These are phyloP conservation scores for Mangifera indica DNA, from an alignment of 345 rosid species.

Conservation along the genomic window DNA sequence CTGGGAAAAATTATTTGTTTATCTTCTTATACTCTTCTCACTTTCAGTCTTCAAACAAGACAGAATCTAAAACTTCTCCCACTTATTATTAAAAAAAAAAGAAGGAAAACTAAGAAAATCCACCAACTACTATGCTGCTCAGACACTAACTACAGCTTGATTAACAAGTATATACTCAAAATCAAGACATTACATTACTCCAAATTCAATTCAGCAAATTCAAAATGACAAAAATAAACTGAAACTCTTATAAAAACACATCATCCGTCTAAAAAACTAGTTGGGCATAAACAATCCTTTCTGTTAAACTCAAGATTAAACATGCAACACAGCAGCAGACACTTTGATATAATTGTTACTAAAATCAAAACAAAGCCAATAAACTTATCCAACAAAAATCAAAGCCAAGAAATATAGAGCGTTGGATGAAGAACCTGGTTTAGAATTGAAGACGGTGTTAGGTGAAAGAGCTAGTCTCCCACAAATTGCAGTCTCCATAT, in stretches of 20 bases:
- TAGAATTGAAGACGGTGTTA: constrained; percentile 52
- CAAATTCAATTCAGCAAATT: too few relatives aligned
- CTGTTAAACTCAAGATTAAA: not conserved
- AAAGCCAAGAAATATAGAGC: too few relatives aligned
- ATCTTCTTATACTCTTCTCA: not conserved
- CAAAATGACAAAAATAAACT: not conserved
- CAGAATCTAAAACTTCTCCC: not conserved
- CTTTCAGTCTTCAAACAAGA: not conserved
- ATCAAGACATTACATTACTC: too few relatives aligned
- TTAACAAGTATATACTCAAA: too few relatives aligned
- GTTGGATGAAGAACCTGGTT: constrained; percentile 42
- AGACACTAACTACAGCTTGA: too few relatives aligned
- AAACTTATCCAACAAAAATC: too few relatives aligned
- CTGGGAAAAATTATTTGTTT: not conserved
- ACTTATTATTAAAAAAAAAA: too few relatives aligned
- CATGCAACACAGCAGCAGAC: not conserved
- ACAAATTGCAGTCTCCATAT: constrained; percentile 66
- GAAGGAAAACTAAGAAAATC: too few relatives aligned
- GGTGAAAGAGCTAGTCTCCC: constrained; percentile 81
- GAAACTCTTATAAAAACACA: not conserved
- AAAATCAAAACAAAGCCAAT: too few relatives aligned
- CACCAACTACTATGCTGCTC: too few relatives aligned
- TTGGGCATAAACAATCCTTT: not conserved
- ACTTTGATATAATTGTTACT: not conserved
- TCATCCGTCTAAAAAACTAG: too few relatives aligned